Evolutionary conservation across 495 filamentous ascomycete genomes (phyloP).

Genomic region (Neurospora pannonica): DNA sequence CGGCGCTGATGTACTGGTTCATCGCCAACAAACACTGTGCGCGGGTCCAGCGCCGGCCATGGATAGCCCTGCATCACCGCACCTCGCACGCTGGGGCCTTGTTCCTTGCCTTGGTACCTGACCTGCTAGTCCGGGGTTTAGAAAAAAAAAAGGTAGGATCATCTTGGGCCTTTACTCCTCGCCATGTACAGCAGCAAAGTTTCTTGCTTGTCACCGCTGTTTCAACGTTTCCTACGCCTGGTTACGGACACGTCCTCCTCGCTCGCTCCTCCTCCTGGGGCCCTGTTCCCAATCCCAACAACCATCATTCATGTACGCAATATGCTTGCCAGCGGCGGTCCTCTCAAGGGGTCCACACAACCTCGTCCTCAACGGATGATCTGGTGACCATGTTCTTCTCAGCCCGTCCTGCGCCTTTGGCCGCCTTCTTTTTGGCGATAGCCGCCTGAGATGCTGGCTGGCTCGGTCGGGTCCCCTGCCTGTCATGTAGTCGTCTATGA

Average conservation of each 20-base stretch:
- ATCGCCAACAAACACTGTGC: not conserved
- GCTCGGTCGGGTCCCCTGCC: not conserved
- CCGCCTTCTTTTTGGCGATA: slow-evolving; percentile 4
- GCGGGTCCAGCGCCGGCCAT: not conserved
- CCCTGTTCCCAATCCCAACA: not conserved
- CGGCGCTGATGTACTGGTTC: not conserved
- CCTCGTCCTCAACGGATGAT: slow-evolving; percentile 21
- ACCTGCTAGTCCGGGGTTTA: not conserved
- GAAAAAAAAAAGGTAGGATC: not conserved
- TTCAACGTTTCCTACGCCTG: not conserved
- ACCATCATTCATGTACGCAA: not conserved
- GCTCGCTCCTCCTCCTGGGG: not conserved
- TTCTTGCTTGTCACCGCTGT: not conserved
- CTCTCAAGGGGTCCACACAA: slow-evolving; percentile 21
- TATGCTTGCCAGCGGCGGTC: not conserved
- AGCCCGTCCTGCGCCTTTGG: slow-evolving; percentile 21
- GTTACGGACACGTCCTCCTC: not conserved
- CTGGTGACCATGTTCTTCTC: slow-evolving; percentile 25
- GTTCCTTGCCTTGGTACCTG: not conserved
- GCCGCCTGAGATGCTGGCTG: not conserved
- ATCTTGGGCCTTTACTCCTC: not conserved
- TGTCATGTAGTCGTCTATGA: not conserved
- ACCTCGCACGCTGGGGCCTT: not conserved
- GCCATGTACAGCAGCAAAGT: not conserved
- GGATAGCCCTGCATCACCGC: not conserved